Evolutionary conservation across 1,284 basidiomycete genomes (phyloP), one percentile per base, ranked within the genome.

Genomic region (Sphagnurus paluster): DNA sequence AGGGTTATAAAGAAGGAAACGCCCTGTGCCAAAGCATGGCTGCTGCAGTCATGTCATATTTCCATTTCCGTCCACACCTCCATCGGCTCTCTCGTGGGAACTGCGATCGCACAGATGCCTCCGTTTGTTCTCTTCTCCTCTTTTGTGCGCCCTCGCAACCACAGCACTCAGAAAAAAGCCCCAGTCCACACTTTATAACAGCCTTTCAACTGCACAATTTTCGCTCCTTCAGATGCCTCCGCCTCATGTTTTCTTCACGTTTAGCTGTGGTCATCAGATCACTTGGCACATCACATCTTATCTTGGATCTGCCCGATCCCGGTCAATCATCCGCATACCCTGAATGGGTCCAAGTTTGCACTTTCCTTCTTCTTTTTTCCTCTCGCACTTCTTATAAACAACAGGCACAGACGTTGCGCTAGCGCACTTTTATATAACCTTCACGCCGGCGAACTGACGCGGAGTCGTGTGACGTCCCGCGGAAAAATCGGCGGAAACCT

Each of bases 21-120:
- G 56, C 47, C 55, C 54, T 59, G 57, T 58, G 56, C 59, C 58
- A 62, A 63, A 64, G 60, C 56, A 61, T 55, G 59, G 56, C 53
- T 52, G 51, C 39, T 45, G 38, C 52, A 52, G 42, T 52, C 52
- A 56, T 61, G 59, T 61, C 59, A 60, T 59, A 61, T 57, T 66
- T 66, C 59, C 66, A 60, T 56, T 61, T 66, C 59, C 42, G 54
- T 60, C 52, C 42, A 46, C 32, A 42, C 45, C 39, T 49, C 40
- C 42, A 54, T 48, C 57, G 46, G 55, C 59, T 56, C 48, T 57
- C 50, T 46, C 60, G 59, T 61, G 56, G 41, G 60, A 62, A 56
- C 28, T 24, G 36, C 50, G 41, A 50, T 51, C 51, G 26, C 35
- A n/a, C 49, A 29, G 33, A 44, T 48, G 33, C 39, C 36, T 28